Conservation (phyloP, 2,329 filamentous ascomycete genomes). For the Fusarium pseudonygamai region DNA sequence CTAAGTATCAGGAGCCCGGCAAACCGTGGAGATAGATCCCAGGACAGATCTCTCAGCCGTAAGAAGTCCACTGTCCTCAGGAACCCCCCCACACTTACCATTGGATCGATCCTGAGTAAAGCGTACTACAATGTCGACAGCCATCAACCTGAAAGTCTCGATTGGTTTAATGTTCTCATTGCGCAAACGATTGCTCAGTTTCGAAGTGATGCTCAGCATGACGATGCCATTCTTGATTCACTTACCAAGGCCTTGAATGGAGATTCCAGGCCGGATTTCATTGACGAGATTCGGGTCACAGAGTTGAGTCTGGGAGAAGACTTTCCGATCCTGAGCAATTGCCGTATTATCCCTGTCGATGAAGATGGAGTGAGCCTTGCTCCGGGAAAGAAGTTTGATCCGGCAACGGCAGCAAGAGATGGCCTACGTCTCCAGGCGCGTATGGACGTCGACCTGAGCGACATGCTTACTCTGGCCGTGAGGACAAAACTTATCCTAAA, state of each 20-base stretch:
- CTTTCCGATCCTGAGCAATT: conserved; percentile 99
- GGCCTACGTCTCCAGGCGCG: conserved; percentile 87
- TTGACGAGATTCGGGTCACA: conserved; percentile 93
- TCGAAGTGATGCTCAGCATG: conserved; percentile 87
- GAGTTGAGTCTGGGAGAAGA: conserved; percentile 95
- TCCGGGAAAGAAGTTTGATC: conserved; percentile 60
- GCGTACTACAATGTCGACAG: conserved; percentile 97
- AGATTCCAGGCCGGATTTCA: conserved; percentile 84
- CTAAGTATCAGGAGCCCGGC: conserved; percentile 66
- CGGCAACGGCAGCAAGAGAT: conserved; percentile 62
- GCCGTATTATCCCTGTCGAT: conserved; percentile 90
- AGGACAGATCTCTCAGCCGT: conserved; percentile 61
- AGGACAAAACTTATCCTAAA: conserved; percentile 96
- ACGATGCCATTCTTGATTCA: conserved; percentile 88
- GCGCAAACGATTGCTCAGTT: conserved; percentile 98
- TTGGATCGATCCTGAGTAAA: conserved; percentile 93
- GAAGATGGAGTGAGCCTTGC: conserved; percentile 74
- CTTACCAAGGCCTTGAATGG: conserved; percentile 89
- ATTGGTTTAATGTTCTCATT: conserved; percentile 99
- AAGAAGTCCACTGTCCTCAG: conserved; percentile 79
- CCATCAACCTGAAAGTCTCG: conserved; percentile 94
- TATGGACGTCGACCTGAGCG: conserved; percentile 96
- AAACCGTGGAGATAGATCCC: conserved; percentile 52
- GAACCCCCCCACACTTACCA: conserved; percentile 79
- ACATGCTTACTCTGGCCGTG: conserved; percentile 92